Evolutionary conservation across 495 filamentous ascomycete genomes (phyloP), one percentile per base, ranked within the genome.

Genomic region (Lasiosphaeria hispida): DNA sequence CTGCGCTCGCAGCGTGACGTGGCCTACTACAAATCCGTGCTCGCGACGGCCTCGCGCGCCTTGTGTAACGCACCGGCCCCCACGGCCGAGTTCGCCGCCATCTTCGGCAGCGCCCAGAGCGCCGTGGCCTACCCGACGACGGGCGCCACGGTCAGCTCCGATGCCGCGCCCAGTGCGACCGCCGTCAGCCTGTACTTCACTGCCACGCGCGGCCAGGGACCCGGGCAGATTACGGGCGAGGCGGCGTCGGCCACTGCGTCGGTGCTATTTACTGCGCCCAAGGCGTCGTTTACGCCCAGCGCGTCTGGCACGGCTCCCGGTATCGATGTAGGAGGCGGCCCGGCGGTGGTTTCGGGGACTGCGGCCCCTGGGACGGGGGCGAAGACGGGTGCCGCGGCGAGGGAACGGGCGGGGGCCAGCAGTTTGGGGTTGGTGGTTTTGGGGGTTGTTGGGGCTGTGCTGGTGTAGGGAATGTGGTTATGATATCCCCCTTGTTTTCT

Each of bases 131-230:
- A 47, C 19, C 62, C 64, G 10, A 69, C 61, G 10, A 57, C 55
- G 10, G 67, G 71, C n/a, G 58, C 38, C 6, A 64, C 68, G 9
- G 58, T 51, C 42, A 55, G 48, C 30, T 63, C 42, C 17, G 75
- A 76, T 61, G 44, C 45, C 11, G 67, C 56, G n/a, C 57, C 62
- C 8, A 57, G 72, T 14, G 53, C 71, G 58, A 69, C 71, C 17
- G 69, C 63, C 15, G 65, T 73, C 10, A 70, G 67, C 53, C 51
- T 73, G 19, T 75, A 77, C 47, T 73, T 66, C 55, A 76, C 73
- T 4, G 55, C 67, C 0, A 71, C 44, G 10, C 60, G 58, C 0
- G 41, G 51, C 13, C 71, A 69, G 53, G 73, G 71, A 0, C 70
- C 70, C 0, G 72, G 75, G 4, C 23, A 45, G 8, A 73, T 76